Evolutionary conservation across 1,284 basidiomycete genomes (phyloP).

Genomic region (Melampsora occidentalis): DNA sequence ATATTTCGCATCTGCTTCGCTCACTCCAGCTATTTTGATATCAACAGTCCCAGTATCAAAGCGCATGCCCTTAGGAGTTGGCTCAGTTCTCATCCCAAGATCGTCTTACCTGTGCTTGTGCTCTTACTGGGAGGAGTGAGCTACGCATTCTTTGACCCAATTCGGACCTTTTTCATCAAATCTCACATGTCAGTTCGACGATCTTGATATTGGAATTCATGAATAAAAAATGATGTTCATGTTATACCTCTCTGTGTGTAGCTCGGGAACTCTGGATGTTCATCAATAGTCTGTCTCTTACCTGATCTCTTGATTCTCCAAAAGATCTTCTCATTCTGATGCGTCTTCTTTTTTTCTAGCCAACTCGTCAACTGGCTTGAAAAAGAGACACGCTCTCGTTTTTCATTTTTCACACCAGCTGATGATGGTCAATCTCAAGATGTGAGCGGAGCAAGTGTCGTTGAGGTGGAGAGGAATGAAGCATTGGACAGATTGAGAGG

Average conservation of each 20-base stretch:
- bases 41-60: slow-evolving; percentile 57
- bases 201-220: slow-evolving; percentile 55
- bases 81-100: slow-evolving; percentile 77
- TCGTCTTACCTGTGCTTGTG: slow-evolving; percentile 77
- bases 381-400: slow-evolving; percentile 49
- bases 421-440: slow-evolving; percentile 28
- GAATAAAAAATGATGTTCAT: slow-evolving; percentile 48
- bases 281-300: slow-evolving; percentile 10
- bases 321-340: neutral
- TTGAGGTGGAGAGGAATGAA: slow-evolving; percentile 36
- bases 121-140: slow-evolving; percentile 84
- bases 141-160: slow-evolving; percentile 73
- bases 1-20: neutral
- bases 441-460: slow-evolving; percentile 38
- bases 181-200: slow-evolving; percentile 79
- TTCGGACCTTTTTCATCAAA: slow-evolving; percentile 79
- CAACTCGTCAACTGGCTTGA: slow-evolving; percentile 49
- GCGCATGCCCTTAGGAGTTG: slow-evolving; percentile 76
- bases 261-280: slow-evolving; percentile 19
- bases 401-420: slow-evolving; percentile 32
- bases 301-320: neutral
- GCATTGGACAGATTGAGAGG: slow-evolving; percentile 53
- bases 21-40: neutral
- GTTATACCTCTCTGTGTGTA: neutral
- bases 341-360: neutral